A percentile compares a stretch with the other conserved stretches of the same genome.
Evolutionary conservation across 768 basidiomycete species (phyloP).

Genomic region (Lentinula raphanica): DNA sequence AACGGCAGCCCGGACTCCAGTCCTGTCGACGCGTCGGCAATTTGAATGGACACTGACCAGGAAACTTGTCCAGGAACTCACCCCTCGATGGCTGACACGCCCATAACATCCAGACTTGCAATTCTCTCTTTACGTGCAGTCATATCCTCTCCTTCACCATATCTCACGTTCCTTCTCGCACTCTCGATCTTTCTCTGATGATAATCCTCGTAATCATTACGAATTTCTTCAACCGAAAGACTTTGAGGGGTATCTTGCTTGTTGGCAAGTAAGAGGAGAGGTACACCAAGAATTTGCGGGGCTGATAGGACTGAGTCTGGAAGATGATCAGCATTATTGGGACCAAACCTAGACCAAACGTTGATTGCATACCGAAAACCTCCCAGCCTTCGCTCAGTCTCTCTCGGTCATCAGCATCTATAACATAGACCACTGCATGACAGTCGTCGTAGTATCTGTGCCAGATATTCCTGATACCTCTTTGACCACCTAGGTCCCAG

Average conservation of each 20-base stretch:
- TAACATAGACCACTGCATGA: constrained; percentile 92
- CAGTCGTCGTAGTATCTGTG: constrained; percentile 93
- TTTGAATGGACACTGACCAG: not conserved
- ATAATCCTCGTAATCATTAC: constrained; percentile 87
- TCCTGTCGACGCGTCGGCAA: constrained; percentile 38
- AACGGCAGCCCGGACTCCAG: constrained; percentile 83
- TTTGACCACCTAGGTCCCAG: constrained; percentile 95
- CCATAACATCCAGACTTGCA: constrained; percentile 84
- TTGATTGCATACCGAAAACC: constrained; percentile 73
- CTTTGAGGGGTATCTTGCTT: constrained; percentile 85
- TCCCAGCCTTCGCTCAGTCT: constrained; percentile 93
- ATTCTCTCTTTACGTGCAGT: constrained; percentile 47
- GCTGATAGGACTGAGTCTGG: constrained; percentile 81
- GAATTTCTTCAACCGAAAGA: constrained; percentile 84
- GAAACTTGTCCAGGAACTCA: constrained; percentile 26
- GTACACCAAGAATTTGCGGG: constrained; percentile 86
- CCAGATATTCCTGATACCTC: constrained; percentile 93
- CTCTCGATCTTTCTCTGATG: constrained; percentile 70
- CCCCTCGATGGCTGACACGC: constrained; percentile 89
- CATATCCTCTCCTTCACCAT: constrained; percentile 41
- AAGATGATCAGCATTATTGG: not conserved
- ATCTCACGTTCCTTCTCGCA: constrained; percentile 47
- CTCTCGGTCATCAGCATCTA: constrained; percentile 89
- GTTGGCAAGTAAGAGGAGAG: constrained; percentile 89
- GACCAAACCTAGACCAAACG: not conserved